Percentiles rank a stretch among this genome's conserved stretches.
Conservation (phyloP, 2,329 filamentous ascomycete genomes). For the Pseudogymnoascus sp. region DNA sequence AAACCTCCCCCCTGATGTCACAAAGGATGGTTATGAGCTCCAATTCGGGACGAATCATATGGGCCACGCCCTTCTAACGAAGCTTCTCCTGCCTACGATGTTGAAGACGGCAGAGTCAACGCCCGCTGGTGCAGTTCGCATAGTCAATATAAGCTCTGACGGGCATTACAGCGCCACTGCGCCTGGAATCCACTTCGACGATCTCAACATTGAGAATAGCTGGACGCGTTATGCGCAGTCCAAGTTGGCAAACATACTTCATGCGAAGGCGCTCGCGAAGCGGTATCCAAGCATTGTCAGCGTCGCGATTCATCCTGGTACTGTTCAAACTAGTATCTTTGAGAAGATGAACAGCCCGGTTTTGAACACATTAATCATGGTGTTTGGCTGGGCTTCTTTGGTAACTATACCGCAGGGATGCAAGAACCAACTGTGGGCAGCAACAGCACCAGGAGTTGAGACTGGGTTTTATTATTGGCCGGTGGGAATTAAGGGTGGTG, state of each 20-base stretch:
- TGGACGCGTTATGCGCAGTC: conserved; percentile 19
- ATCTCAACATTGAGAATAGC: neutral
- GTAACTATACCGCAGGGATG: conserved; percentile 24
- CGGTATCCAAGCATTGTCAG: conserved; percentile 28
- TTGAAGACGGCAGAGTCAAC: neutral
- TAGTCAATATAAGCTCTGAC: neutral
- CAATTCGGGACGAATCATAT: conserved; percentile 47
- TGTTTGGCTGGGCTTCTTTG: neutral
- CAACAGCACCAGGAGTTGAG: conserved; percentile 28
- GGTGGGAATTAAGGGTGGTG: conserved; percentile 24
- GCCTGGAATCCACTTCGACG: conserved; percentile 14
- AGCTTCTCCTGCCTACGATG: conserved; percentile 39
- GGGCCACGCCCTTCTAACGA: conserved; percentile 45
- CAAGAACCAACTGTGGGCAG: conserved; percentile 39
- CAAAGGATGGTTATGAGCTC: conserved; percentile 37
- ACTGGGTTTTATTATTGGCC: conserved; percentile 31
- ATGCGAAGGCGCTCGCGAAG: conserved; percentile 12
- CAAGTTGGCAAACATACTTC: conserved; percentile 19
- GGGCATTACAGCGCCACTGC: neutral
- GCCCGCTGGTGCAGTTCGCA: neutral
- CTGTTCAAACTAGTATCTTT: conserved; percentile 20
- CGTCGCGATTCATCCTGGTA: conserved; percentile 36
- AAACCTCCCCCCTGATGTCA: conserved; percentile 1
- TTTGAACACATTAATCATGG: neutral
- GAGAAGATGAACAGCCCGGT: neutral